These are phyloP conservation scores for Hanseniaspora mollemarum DNA, from an alignment of 805 yeast genomes.

Conservation along the genomic window DNA sequence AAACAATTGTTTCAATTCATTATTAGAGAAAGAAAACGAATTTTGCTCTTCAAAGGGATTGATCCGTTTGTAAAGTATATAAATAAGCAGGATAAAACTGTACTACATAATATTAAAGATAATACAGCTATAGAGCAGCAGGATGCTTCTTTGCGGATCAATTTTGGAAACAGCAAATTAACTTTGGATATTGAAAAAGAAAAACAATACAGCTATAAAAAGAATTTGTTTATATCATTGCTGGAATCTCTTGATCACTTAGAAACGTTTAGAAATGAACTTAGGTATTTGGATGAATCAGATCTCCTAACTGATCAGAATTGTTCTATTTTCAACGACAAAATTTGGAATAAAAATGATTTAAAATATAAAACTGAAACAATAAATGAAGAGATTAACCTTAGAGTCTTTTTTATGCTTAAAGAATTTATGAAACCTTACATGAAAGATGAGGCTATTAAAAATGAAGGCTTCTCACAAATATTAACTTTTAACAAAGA, in stretches of 20 bases:
- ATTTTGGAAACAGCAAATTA: neutral
- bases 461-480: conserved; percentile 10
- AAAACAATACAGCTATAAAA: neutral
- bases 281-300: neutral
- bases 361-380: neutral
- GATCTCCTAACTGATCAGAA: neutral
- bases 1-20: conserved; percentile 4
- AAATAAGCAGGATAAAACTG: neutral
- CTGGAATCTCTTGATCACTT: neutral
- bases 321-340: conserved; percentile 5
- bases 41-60: conserved; percentile 9
- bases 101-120: neutral
- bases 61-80: conserved; percentile 7
- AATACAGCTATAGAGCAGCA: neutral
- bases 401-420: conserved; percentile 5
- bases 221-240: conserved; percentile 1
- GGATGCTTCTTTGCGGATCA: too few species aligned
- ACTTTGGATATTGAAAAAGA: neutral
- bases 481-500: neutral
- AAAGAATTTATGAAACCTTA: conserved; percentile 1
- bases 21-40: neutral
- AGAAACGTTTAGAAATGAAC: neutral
- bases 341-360: conserved; percentile 5
- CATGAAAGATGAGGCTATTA: neutral
- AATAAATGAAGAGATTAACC: conserved; percentile 2